Evolutionary conservation across 257 asterid genomes (phyloP), one percentile per base, ranked within the genome.

Genomic region (Vinca minor): DNA sequence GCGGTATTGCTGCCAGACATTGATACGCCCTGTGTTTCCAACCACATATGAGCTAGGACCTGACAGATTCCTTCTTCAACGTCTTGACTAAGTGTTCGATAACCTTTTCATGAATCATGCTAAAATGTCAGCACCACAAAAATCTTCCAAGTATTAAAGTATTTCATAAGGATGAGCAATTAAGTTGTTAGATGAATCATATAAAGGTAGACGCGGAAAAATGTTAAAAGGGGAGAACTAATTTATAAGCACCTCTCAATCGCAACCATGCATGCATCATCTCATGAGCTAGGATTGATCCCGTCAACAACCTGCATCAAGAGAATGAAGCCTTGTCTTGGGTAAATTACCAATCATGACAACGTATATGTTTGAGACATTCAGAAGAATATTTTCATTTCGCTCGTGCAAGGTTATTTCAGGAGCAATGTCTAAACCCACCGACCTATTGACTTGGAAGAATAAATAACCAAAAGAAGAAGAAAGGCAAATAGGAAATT

Each of bases 201-300:
- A 59, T 0, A 0, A 21, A 59, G 26, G 34, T 0, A 59, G 48
- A 57, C 21, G 29, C 11, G 2, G 39, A 4, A 26, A n/a, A 42
- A 15, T 20, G n/a, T 9, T 12, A 42, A 9, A 39, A n/a, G n/a
- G 12, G 50, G 21, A 62, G 5, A 62, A 23, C 8, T 18, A 57
- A 57, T 34, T 64, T 36, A n/a, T n/a, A 77, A 46, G 76, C 48
- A 91, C 98, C 98, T 62, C 79, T 84, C 29, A 88, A 88, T 65
- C 96, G 82, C 67, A 91, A 66, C 98, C 98, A 91, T 17, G 95
- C 96, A 34, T 91, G 96, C 98, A 88, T 91, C 98, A 86, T 83
- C 80, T 91, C 98, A 67, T 91, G 98, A 52, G 98, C 95, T 74
- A 91, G 76, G 69, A 91, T 86, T 15, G 88, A 80, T 64, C 98